phyloP scores from a whole-genome alignment of 805 yeast species.

The Danielia reshetovae region DNA sequence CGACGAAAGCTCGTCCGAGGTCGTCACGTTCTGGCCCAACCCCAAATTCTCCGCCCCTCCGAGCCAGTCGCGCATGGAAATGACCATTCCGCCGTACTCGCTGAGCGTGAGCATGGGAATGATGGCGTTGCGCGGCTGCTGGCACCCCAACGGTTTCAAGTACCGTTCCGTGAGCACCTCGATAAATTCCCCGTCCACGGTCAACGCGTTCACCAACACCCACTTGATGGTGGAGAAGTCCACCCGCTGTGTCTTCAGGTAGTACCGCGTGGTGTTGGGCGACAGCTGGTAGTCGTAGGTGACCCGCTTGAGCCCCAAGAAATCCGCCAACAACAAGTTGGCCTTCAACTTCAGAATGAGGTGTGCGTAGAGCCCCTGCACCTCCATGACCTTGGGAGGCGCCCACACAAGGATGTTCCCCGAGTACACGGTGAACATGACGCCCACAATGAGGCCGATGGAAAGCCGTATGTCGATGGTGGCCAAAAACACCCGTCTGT shows the following conservation, averaged over 20 bases:
- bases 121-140: constrained; percentile 66
- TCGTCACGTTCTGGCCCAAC: constrained; percentile 33
- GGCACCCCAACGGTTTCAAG: constrained; percentile 86
- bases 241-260: constrained; percentile 66
- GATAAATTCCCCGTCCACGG: constrained; percentile 90
- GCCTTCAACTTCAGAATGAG: constrained; percentile 68
- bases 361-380: constrained; percentile 85
- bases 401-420: constrained; percentile 83
- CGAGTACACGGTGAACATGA: constrained; percentile 73
- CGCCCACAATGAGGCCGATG: constrained; percentile 80
- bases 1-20: constrained; percentile 45
- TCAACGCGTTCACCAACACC: constrained; percentile 84
- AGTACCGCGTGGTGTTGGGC: constrained; percentile 81
- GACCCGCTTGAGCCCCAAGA: constrained; percentile 82
- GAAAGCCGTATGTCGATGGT: constrained; percentile 49
- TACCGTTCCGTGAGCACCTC: constrained; percentile 86
- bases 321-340: constrained; percentile 76
- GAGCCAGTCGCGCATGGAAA: constrained; percentile 88
- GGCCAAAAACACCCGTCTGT: constrained; percentile 51
- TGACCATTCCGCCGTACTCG: constrained; percentile 95
- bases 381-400: constrained; percentile 66
- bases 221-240: constrained; percentile 79
- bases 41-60: constrained; percentile 66
- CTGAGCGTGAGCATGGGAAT: constrained; percentile 85
- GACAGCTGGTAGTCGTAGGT: constrained; percentile 89